phyloP scores from a whole-genome alignment of 2,329 filamentous ascomycete species.

The Aureobasidium sp. region DNA sequence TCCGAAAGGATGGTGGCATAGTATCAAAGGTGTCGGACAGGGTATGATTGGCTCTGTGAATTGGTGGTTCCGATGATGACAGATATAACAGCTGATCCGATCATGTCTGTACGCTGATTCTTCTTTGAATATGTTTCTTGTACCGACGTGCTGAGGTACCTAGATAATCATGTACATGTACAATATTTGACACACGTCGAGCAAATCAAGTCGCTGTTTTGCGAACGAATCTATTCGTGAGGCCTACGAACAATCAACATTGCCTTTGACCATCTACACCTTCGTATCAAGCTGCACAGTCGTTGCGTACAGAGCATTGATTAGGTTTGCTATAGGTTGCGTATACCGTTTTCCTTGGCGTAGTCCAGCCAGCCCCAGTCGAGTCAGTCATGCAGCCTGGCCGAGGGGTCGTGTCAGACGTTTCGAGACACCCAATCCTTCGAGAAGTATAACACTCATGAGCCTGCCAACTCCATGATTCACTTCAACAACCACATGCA shows the following conservation, averaged over 20 bases:
- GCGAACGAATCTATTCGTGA: too few relatives aligned
- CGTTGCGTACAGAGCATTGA: not conserved
- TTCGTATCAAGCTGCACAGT: not conserved
- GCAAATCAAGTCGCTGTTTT: not conserved
- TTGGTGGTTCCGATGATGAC: conserved; percentile 65
- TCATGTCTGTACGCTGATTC: too few relatives aligned
- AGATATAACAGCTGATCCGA: not conserved
- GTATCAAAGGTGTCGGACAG: conserved; percentile 57
- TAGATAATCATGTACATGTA: not conserved
- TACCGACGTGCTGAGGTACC: not conserved
- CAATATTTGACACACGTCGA: not conserved
- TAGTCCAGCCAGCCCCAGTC: not conserved
- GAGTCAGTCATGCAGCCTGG: not conserved
- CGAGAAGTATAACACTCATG: not conserved
- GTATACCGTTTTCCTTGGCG: not conserved
- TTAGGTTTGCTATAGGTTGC: not conserved
- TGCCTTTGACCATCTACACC: not conserved
- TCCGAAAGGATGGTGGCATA: conserved; percentile 82
- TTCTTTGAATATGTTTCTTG: not conserved
- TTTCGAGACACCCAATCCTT: not conserved
- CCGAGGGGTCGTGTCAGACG: not conserved
- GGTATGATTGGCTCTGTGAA: conserved; percentile 60
- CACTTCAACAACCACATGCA: not conserved
- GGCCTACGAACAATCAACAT: too few relatives aligned
- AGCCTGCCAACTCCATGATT: not conserved